Conservation (phyloP, 2,329 filamentous ascomycete genomes). For the Hypoxylon sp. region DNA sequence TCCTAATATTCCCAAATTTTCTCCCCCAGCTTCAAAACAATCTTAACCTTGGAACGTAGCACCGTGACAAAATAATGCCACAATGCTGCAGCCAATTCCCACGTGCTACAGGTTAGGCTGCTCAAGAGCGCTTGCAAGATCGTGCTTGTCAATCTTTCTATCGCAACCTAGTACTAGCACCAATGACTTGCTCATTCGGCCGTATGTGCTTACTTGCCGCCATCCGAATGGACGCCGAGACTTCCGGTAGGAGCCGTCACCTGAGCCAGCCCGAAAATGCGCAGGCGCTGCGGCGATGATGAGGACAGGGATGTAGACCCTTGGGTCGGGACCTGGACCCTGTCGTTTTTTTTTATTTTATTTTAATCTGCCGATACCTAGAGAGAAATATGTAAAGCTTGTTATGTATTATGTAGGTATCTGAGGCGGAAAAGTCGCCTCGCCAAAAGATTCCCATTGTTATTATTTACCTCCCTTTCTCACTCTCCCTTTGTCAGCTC, state of each 20-base stretch:
- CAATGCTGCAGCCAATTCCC: constrained; percentile 2
- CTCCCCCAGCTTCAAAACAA: constrained; percentile 18
- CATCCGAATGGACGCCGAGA: constrained; percentile 33
- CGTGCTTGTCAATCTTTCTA: constrained; percentile 30
- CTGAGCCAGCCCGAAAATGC: constrained; percentile 27
- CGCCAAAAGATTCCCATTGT: constrained; percentile 6
- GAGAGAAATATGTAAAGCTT: constrained; percentile 19
- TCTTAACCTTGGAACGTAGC: neutral
- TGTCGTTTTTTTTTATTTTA: constrained; percentile 23
- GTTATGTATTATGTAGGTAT: constrained; percentile 10
- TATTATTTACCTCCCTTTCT: constrained; percentile 8
- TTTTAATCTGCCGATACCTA: constrained; percentile 24
- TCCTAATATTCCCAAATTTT: neutral
- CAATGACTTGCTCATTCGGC: constrained; percentile 19
- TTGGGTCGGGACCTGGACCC: constrained; percentile 29
- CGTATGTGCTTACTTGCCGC: constrained; percentile 33
- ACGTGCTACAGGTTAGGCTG: constrained; percentile 9
- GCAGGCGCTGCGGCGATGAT: constrained; percentile 13
- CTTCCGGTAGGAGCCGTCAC: constrained; percentile 41
- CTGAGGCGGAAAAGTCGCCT: constrained; percentile 32
- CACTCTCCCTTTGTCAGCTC: constrained; percentile 18
- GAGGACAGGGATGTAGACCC: constrained; percentile 19
- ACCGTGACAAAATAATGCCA: neutral
- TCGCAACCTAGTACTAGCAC: constrained; percentile 10
- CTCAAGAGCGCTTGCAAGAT: constrained; percentile 10